phyloP scores from a whole-genome alignment of 768 basidiomycete genomes.

The Hysterangium stoloniferum region DNA sequence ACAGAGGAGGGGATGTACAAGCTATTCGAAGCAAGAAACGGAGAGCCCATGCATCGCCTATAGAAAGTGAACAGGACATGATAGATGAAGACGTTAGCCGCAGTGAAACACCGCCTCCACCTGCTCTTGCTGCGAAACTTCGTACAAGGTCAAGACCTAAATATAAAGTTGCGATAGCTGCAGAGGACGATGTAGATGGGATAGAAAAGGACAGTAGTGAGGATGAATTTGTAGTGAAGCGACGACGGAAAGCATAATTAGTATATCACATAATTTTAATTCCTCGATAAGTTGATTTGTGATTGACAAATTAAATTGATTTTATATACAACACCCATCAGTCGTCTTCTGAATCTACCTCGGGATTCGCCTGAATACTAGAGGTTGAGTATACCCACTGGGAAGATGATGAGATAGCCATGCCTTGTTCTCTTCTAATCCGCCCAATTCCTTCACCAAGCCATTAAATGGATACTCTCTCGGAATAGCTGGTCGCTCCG shows the following conservation, averaged over 20 bases:
- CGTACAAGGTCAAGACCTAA: slow-evolving; percentile 35
- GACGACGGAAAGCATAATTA: background rate
- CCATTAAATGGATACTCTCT: slow-evolving; percentile 75
- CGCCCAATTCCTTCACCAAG: slow-evolving; percentile 69
- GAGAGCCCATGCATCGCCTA: slow-evolving; percentile 2
- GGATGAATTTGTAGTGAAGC: slow-evolving; percentile 4
- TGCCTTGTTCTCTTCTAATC: slow-evolving; percentile 73
- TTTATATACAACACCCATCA: background rate
- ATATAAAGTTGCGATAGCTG: background rate
- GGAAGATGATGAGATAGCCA: slow-evolving; percentile 15
- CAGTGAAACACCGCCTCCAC: slow-evolving; percentile 14
- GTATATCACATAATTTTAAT: no score
- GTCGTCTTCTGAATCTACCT: slow-evolving; percentile 5
- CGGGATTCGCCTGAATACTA: slow-evolving; percentile 7
- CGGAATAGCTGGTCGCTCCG: slow-evolving; percentile 56
- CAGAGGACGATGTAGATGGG: slow-evolving; percentile 2
- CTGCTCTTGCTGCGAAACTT: slow-evolving; percentile 25
- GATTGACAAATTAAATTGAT: background rate
- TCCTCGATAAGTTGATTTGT: background rate
- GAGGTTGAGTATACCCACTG: background rate
- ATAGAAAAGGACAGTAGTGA: background rate
- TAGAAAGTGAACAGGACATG: slow-evolving; percentile 12
- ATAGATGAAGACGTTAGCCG: slow-evolving; percentile 18
- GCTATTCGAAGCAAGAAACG: background rate
- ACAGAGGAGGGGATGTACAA: slow-evolving; percentile 2